These are phyloP conservation scores for Paxillus rubicundulus DNA, from an alignment of 768 basidiomycete genomes.

Conservation along the genomic window DNA sequence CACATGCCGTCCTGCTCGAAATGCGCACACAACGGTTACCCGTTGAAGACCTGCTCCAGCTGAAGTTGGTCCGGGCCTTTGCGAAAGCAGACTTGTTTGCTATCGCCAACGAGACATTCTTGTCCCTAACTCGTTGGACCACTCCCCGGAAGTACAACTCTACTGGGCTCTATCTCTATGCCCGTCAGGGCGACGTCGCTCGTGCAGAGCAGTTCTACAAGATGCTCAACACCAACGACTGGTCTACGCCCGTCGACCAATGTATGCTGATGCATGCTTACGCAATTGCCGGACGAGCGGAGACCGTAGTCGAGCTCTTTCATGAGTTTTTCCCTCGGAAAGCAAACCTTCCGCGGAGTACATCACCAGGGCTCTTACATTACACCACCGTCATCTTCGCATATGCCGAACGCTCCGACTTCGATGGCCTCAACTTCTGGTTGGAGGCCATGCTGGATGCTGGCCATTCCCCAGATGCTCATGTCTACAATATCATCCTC, in stretches of 20 bases:
- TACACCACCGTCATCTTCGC: slow-evolving; percentile 59
- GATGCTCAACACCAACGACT: slow-evolving; percentile 30
- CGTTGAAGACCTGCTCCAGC: slow-evolving; percentile 28
- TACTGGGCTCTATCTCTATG: slow-evolving; percentile 51
- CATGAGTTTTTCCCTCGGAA: slow-evolving; percentile 48
- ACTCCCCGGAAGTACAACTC: slow-evolving; percentile 28
- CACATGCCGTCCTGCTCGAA: slow-evolving; percentile 39
- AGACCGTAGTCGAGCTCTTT: slow-evolving; percentile 50
- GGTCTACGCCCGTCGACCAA: slow-evolving; percentile 30
- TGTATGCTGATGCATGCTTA: slow-evolving; percentile 55
- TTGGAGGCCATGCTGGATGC: slow-evolving; percentile 47
- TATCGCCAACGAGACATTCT: slow-evolving; percentile 45
- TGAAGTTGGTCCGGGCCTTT: slow-evolving; percentile 42
- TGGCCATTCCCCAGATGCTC: slow-evolving; percentile 50
- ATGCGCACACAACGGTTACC: slow-evolving; percentile 38
- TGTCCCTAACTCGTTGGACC: slow-evolving; percentile 25
- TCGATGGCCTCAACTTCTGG: slow-evolving; percentile 52
- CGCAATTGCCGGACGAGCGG: slow-evolving; percentile 43
- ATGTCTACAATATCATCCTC: slow-evolving; percentile 61
- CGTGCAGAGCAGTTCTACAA: slow-evolving; percentile 45
- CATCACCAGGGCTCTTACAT: slow-evolving; percentile 46
- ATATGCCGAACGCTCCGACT: slow-evolving; percentile 45
- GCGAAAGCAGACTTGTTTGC: slow-evolving; percentile 37
- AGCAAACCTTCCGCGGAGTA: slow-evolving; percentile 26
- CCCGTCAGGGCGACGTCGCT: slow-evolving; percentile 49